These are phyloP conservation scores for Escovopsis sp. DNA, from an alignment of 2,329 filamentous ascomycete species.

Conservation along the genomic window DNA sequence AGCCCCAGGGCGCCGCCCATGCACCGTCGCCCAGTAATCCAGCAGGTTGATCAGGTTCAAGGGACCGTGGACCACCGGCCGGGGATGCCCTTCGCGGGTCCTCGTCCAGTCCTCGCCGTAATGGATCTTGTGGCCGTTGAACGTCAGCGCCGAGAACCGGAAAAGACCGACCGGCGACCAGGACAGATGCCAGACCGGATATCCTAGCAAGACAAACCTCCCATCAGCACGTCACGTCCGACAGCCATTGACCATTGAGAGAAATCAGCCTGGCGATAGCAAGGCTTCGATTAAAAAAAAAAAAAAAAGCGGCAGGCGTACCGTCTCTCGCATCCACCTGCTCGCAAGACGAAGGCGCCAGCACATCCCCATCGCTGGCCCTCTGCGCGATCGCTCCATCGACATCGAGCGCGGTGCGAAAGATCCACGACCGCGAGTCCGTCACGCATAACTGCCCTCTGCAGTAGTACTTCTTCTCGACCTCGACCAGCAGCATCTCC, in stretches of 20 bases:
- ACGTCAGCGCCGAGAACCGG: constrained; percentile 70
- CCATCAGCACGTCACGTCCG: neutral
- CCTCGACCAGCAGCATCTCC: constrained; percentile 50
- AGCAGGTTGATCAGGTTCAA: constrained; percentile 61
- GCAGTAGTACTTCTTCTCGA: constrained; percentile 45
- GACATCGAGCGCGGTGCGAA: constrained; percentile 22
- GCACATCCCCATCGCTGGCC: constrained; percentile 5
- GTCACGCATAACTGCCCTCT: constrained; percentile 34
- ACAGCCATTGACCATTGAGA: neutral
- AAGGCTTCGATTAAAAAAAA: neutral
- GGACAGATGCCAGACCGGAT: constrained; percentile 17
- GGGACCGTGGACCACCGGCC: constrained; percentile 67
- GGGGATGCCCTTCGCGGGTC: constrained; percentile 52
- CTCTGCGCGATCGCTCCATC: neutral
- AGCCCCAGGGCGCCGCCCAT: constrained; percentile 5
- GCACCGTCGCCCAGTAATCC: constrained; percentile 47
- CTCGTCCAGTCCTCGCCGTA: constrained; percentile 55
- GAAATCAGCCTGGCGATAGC: neutral
- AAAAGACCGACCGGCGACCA: constrained; percentile 47
- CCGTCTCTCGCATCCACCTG: constrained; percentile 9
- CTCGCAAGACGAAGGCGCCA: constrained; percentile 8
- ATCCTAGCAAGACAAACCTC: neutral
- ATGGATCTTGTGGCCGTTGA: constrained; percentile 79
- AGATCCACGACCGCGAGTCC: constrained; percentile 40
- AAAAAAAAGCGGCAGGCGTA: constrained; percentile 3